A percentile compares a stretch with the other conserved stretches of the same genome.
Conservation (phyloP, 2,329 filamentous ascomycete genomes). For the Aspergillus luchuensis region DNA sequence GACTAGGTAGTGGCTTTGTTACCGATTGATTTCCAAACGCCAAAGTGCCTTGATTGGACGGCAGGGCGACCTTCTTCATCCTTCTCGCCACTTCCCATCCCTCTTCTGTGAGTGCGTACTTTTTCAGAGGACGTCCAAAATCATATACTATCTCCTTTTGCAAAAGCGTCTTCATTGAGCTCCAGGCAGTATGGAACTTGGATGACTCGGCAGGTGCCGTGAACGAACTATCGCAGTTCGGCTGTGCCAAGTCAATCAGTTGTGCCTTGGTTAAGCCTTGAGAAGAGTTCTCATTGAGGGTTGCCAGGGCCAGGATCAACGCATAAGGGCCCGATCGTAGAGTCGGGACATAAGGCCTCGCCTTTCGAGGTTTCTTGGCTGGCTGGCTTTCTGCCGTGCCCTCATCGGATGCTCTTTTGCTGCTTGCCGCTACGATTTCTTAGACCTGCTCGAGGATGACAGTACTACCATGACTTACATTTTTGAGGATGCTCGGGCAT, state of each 20-base stretch:
- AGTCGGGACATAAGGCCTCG: slow-evolving; percentile 70
- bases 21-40: slow-evolving; percentile 20
- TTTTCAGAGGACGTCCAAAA: slow-evolving; percentile 66
- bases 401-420: slow-evolving; percentile 34
- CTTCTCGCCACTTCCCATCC: slow-evolving; percentile 73
- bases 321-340: slow-evolving; percentile 76
- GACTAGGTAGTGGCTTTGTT: not conserved
- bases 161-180: slow-evolving; percentile 74
- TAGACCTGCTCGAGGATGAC: slow-evolving; percentile 3
- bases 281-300: slow-evolving; percentile 56
- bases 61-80: slow-evolving; percentile 56
- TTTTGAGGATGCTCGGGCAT: slow-evolving; percentile 63
- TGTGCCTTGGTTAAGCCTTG: slow-evolving; percentile 67
- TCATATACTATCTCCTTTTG: slow-evolving; percentile 74
- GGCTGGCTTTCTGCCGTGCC: slow-evolving; percentile 37
- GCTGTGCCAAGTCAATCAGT: slow-evolving; percentile 69
- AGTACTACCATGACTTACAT: slow-evolving; percentile 26
- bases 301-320: slow-evolving; percentile 67
- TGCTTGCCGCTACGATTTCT: slow-evolving; percentile 27
- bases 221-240: slow-evolving; percentile 73
- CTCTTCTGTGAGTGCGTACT: slow-evolving; percentile 73
- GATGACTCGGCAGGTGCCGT: slow-evolving; percentile 66
- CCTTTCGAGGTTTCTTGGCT: slow-evolving; percentile 58
- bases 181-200: slow-evolving; percentile 79
- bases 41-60: slow-evolving; percentile 21